These are phyloP conservation scores for Teunomyces kruisii DNA, from an alignment of 805 yeast species.

Conservation along the genomic window DNA sequence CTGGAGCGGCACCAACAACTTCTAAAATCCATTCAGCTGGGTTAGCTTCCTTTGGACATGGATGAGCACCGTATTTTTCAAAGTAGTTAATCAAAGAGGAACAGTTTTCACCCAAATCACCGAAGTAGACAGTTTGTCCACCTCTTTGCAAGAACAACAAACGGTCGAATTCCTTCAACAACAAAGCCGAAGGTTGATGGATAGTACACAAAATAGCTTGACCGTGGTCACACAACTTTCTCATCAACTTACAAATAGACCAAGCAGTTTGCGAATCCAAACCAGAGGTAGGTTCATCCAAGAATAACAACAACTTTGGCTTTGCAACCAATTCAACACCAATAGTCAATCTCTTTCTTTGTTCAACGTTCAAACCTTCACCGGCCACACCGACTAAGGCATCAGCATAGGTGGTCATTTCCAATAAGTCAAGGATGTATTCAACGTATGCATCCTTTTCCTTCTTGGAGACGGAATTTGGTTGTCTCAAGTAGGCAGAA, in stretches of 20 bases:
- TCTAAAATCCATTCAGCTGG: conserved; percentile 84
- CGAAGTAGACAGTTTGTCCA: conserved; percentile 49
- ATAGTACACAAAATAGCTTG: conserved; percentile 56
- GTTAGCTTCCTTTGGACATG: conserved; percentile 38
- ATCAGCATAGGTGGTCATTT: conserved; percentile 27
- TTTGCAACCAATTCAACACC: conserved; percentile 44
- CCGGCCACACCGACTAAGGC: conserved; percentile 36
- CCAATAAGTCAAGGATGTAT: conserved; percentile 23
- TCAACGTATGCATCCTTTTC: conserved; percentile 28
- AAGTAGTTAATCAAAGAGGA: conserved; percentile 31
- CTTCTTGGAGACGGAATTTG: conserved; percentile 15
- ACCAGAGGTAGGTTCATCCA: conserved; percentile 47
- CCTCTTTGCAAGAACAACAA: conserved; percentile 54
- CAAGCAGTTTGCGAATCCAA: conserved; percentile 45
- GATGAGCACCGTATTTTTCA: conserved; percentile 37
- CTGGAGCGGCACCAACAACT: conserved; percentile 82
- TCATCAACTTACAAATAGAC: conserved; percentile 40
- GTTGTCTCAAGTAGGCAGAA: conserved; percentile 28
- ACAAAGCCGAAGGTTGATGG: conserved; percentile 82
- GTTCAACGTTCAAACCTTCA: conserved; percentile 41
- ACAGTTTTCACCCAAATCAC: conserved; percentile 34
- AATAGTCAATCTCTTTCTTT: conserved; percentile 40
- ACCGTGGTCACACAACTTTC: conserved; percentile 41
- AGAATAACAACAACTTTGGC: conserved; percentile 37
- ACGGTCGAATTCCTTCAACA: conserved; percentile 77